phyloP scores from a whole-genome alignment of 2,329 filamentous ascomycete species.

The Xylaria sp. region DNA sequence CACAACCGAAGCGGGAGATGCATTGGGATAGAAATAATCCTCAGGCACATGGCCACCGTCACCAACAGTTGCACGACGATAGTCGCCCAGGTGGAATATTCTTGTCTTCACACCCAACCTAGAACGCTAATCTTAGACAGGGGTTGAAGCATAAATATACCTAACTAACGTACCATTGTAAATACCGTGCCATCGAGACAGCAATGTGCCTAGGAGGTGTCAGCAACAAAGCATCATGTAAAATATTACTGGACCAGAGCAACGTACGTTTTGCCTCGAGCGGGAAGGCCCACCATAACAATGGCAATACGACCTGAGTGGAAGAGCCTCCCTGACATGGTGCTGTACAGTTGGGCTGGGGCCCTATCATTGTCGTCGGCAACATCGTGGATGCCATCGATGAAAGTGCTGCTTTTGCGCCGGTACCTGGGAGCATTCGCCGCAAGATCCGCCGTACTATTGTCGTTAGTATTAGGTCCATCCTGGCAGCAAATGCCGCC shows the following conservation, averaged over 20 bases:
- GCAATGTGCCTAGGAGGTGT: slow-evolving; percentile 73
- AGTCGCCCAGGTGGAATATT: slow-evolving; percentile 96
- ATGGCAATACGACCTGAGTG: slow-evolving; percentile 97
- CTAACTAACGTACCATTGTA: slow-evolving; percentile 69
- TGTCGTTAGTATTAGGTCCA: slow-evolving; percentile 34
- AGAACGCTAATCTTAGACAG: slow-evolving; percentile 22
- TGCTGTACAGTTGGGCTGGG: slow-evolving; percentile 96
- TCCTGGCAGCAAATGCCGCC: slow-evolving; percentile 23
- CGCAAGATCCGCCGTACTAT: slow-evolving; percentile 86
- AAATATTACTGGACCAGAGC: background rate
- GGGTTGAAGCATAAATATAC: background rate
- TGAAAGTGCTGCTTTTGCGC: slow-evolving; percentile 91
- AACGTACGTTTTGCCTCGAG: slow-evolving; percentile 87
- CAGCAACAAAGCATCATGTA: slow-evolving; percentile 13
- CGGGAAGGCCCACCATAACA: slow-evolving; percentile 92
- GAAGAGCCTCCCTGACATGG: slow-evolving; percentile 94
- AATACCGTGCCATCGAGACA: slow-evolving; percentile 90
- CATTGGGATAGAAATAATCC: slow-evolving; percentile 97
- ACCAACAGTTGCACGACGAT: slow-evolving; percentile 87
- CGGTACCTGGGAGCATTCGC: slow-evolving; percentile 88
- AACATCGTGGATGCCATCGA: slow-evolving; percentile 95
- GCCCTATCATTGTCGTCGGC: slow-evolving; percentile 81
- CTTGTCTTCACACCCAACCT: slow-evolving; percentile 97
- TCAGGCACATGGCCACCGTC: slow-evolving; percentile 84
- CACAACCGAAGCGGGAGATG: slow-evolving; percentile 88